Base-by-base conservation (phyloP, 768 basidiomycete species). In the Termitomyces sp. region DNA sequence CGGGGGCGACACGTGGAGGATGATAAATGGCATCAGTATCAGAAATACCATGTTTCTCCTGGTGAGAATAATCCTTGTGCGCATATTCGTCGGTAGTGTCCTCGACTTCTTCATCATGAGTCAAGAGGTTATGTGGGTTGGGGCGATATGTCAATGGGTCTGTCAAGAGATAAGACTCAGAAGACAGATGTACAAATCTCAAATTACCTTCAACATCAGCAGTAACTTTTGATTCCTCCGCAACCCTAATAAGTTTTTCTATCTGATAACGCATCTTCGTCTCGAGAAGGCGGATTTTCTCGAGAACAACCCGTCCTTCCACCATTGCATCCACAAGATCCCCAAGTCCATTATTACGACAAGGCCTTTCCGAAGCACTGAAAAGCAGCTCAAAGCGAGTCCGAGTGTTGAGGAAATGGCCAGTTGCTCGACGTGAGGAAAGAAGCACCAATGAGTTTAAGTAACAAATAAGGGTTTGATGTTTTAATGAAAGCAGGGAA, bases 111-210 rank as follows among this genome's bases (percentile, higher is more conserved):
- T 64, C 68, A 54, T 73, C 72, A 43, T 75, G 71, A 56, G 75
- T 74, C 59, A 85, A 67, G 41, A 98, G 77, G 42, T 88, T 88
- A 57, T 83, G 74, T 13, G 92, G 92, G 66, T 98, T 97, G 4
- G 96, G 94, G 44, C 87, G 83, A 80, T 96, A 99, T 3, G 89
- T 87, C 31, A 99, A 77, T 2, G 92, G 94, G 69, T 98, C 96
- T 96, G 68, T 57, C 18, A 50, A 34, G 41, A 47, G 14, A n/a
- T 42, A 8, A 14, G 24, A 61, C 4, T 49, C 20, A 42, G 41
- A 54, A 53, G 9, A 29, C 27, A 20, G 6, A 42, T 48, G 26
- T 29, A 29, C 10, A 60, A n/a, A 36, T 59, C 14, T 39, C 39
- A 14, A 5, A 37, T 57, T 64, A 91, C 92, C 93, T 59, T 92